phyloP scores from a whole-genome alignment of 306 rosid species.

The Sesbania bispinosa region DNA sequence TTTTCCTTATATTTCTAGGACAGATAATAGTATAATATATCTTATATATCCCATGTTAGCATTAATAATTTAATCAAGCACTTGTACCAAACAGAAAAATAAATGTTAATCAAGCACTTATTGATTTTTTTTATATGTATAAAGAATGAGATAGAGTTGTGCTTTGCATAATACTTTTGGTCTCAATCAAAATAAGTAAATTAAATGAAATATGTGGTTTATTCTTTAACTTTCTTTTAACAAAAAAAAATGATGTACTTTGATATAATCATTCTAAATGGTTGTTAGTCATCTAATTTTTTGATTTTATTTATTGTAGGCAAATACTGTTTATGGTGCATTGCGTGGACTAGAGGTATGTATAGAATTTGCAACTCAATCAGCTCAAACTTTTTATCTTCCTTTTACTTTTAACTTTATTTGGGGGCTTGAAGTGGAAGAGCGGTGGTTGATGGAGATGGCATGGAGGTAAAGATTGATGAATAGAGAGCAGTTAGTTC shows the following conservation, averaged over 20 bases:
- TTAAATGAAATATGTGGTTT: slow-evolving; percentile 1
- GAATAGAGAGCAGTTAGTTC: not conserved
- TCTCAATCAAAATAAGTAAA: slow-evolving; percentile 2
- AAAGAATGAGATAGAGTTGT: not conserved
- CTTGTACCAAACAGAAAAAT: not conserved
- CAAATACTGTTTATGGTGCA: slow-evolving; percentile 47
- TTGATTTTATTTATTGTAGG: slow-evolving; percentile 29
- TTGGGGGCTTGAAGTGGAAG: not conserved
- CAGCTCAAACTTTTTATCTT: not conserved
- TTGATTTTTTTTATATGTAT: not conserved
- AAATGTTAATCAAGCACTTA: not conserved
- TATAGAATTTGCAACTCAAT: slow-evolving; percentile 6
- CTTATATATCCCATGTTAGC: not conserved
- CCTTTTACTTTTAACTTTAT: not conserved
- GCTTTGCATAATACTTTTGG: not conserved
- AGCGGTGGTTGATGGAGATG: not conserved
- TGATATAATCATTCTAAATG: not conserved
- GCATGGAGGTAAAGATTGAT: slow-evolving; percentile 6
- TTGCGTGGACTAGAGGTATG: slow-evolving; percentile 50
- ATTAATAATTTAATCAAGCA: not conserved
- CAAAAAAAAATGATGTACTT: not conserved
- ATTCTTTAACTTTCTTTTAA: not conserved
- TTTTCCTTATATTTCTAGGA: not conserved
- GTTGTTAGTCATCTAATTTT: slow-evolving; percentile 14
- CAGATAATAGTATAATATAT: not conserved